These are phyloP conservation scores for Kokia cookei DNA, from an alignment of 441 rosid genomes.

Conservation along the genomic window DNA sequence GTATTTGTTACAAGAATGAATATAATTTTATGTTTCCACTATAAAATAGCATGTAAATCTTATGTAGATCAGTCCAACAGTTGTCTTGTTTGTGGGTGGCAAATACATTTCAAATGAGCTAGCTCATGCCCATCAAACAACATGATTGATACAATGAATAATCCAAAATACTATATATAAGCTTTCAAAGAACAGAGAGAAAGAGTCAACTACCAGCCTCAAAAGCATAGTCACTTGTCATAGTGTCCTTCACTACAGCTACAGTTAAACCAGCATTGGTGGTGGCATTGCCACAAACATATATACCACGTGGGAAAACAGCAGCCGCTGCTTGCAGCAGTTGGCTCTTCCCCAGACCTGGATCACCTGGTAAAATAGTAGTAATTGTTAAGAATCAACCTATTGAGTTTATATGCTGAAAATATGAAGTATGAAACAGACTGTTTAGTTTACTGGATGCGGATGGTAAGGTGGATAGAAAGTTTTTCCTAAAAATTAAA, in stretches of 20 bases:
- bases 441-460: background rate
- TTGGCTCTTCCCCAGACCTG: constrained; percentile 98
- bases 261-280: constrained; percentile 99
- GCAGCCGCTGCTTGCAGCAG: constrained; percentile 96
- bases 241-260: constrained; percentile 91
- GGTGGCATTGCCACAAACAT: constrained; percentile 94
- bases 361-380: constrained; percentile 66
- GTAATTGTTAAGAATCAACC: background rate
- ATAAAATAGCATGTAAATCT: background rate
- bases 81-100: constrained; percentile 9
- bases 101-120: constrained; percentile 1
- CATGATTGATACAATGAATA: background rate
- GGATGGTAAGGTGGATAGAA: background rate
- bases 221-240: constrained; percentile 91
- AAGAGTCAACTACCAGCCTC: constrained; percentile 77
- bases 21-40: background rate
- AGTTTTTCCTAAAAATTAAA: background rate
- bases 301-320: constrained; percentile 94
- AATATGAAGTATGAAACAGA: background rate
- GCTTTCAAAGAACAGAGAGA: constrained; percentile 11
- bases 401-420: background rate
- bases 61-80: background rate
- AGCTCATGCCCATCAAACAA: background rate
- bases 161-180: background rate
- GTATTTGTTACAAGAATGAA: background rate